Percentiles rank a stretch among this genome's conserved stretches.
phyloP scores from a whole-genome alignment of 306 rosid species.

The Oemleria cerasiformis region DNA sequence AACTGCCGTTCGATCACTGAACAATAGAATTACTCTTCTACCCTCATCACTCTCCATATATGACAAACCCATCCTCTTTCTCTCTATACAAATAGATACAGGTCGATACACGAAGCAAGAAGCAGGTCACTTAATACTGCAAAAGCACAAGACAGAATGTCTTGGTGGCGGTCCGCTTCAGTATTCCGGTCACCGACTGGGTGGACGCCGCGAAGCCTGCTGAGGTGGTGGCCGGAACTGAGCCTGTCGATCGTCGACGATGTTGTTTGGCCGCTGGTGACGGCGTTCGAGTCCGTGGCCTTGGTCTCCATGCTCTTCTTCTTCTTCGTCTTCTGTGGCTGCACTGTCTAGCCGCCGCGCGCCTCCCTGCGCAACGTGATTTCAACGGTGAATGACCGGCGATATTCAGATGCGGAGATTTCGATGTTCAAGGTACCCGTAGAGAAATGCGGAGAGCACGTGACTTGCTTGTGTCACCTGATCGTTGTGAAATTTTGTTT shows the following conservation, averaged over 20 bases:
- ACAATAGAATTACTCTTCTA: not conserved
- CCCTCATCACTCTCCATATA: not conserved
- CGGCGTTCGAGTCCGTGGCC: constrained; percentile 79
- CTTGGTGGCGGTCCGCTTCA: constrained; percentile 36
- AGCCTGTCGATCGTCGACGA: constrained; percentile 62
- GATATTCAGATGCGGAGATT: not conserved
- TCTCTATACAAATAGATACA: not conserved
- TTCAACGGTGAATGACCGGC: not conserved
- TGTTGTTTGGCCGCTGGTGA: constrained; percentile 58
- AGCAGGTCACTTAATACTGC: not conserved
- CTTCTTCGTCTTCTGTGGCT: constrained; percentile 87
- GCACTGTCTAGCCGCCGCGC: constrained; percentile 38
- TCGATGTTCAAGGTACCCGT: not conserved
- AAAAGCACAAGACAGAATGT: constrained; percentile 12
- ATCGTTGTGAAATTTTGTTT: not conserved
- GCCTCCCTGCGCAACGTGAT: not conserved
- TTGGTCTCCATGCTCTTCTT: constrained; percentile 71
- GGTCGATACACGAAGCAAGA: not conserved
- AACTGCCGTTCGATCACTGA: not conserved
- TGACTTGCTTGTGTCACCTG: not conserved
- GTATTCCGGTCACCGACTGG: constrained; percentile 37
- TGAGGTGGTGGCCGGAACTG: constrained; percentile 49
- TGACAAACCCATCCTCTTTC: not conserved
- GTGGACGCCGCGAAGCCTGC: constrained; percentile 41
- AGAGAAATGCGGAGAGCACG: not conserved